These are phyloP conservation scores for Hebeloma cylindrosporum DNA, from an alignment of 768 basidiomycete species.

Conservation along the genomic window DNA sequence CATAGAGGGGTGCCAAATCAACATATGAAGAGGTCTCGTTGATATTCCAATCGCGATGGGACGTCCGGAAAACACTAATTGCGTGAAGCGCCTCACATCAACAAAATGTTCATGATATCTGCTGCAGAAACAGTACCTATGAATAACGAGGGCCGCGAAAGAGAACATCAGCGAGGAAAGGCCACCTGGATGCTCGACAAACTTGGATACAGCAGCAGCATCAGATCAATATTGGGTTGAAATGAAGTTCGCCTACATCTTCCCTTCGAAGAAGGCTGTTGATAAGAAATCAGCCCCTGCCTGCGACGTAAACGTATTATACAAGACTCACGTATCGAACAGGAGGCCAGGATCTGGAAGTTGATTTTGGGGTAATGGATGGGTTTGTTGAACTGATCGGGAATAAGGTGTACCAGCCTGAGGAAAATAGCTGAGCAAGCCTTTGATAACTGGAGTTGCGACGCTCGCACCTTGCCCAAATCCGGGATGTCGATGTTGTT, in stretches of 20 bases:
- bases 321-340: slow-evolving; percentile 69
- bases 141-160: slow-evolving; percentile 82
- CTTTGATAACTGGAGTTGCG: not conserved
- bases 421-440: slow-evolving; percentile 3
- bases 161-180: slow-evolving; percentile 79
- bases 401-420: slow-evolving; percentile 74
- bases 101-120: no score
- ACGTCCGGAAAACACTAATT: slow-evolving; percentile 78
- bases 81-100: no score
- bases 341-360: slow-evolving; percentile 79
- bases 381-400: slow-evolving; percentile 74
- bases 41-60: slow-evolving; percentile 60
- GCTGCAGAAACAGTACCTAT: slow-evolving; percentile 44
- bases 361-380: slow-evolving; percentile 63
- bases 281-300: no score
- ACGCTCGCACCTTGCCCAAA: slow-evolving; percentile 56
- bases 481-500: slow-evolving; percentile 73
- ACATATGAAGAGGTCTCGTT: slow-evolving; percentile 89
- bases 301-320: no score
- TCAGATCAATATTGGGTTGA: slow-evolving; percentile 9
- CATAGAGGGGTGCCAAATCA: slow-evolving; percentile 83
- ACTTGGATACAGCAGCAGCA: slow-evolving; percentile 49
- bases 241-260: slow-evolving; percentile 40
- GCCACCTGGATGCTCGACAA: slow-evolving; percentile 74
- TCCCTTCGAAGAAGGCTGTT: slow-evolving; percentile 63